Percentiles rank a stretch among this genome's conserved stretches.
phyloP scores from a whole-genome alignment of 495 filamentous ascomycete genomes.

The Podospora sp. region DNA sequence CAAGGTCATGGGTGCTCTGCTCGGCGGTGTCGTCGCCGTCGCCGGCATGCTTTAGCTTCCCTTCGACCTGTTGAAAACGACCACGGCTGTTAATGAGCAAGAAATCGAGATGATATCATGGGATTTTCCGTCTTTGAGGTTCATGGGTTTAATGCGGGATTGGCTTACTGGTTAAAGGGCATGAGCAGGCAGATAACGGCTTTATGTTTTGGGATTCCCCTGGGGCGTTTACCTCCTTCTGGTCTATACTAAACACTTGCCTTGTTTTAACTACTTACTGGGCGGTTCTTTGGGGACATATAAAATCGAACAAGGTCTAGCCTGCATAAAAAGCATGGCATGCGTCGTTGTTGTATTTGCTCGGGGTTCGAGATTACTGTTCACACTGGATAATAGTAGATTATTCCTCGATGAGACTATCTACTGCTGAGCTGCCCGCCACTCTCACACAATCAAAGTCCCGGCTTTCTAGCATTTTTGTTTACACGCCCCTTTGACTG shows the following conservation, averaged over 20 bases:
- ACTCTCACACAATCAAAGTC: too few species aligned
- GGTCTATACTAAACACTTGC: background rate
- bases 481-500: too few species aligned
- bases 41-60: conserved; percentile 42
- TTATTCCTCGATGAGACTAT: background rate
- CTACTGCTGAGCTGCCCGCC: too few species aligned
- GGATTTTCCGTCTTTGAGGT: conserved; percentile 7
- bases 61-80: conserved; percentile 29
- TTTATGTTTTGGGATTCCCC: background rate
- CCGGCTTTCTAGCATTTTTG: too few species aligned
- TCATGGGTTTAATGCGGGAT: conserved; percentile 2
- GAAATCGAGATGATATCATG: conserved; percentile 3
- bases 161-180: background rate
- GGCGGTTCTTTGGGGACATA: background rate
- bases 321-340: background rate
- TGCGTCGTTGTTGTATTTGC: background rate
- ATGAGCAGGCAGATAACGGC: background rate
- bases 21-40: conserved; percentile 43
- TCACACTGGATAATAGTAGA: background rate
- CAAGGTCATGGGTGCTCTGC: conserved; percentile 42
- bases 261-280: background rate
- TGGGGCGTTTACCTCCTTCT: background rate
- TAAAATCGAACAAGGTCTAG: background rate
- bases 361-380: background rate
- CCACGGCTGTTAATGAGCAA: background rate